Evolutionary conservation across 768 basidiomycete genomes (phyloP), one percentile per base, ranked within the genome.

Genomic region (Mycena albidolilacea): DNA sequence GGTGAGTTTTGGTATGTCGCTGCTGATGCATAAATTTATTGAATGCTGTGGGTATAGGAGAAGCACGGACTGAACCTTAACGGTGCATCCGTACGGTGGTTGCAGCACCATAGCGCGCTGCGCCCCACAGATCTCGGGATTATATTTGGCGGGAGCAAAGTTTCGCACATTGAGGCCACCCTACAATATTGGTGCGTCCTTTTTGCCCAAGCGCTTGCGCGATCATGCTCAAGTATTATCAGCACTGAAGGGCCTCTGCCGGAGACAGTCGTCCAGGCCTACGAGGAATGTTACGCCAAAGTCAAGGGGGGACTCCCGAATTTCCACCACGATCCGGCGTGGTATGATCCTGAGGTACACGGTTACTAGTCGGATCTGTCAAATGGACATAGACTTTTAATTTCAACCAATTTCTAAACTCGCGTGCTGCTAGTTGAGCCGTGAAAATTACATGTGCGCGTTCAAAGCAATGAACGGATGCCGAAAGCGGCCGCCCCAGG

Each of bases 241-340:
- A 69, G 82, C 66, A 86, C 84, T 74, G 86, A 88, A 74, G 89
- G 89, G 0, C 87, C 88, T 0, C 80, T 90, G n/a, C 87, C 88
- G 1, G 82, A 87, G 41, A 85, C 85, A 23, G 84, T 90, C 3
- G 80, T 90, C 9, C 78, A 84, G 52, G 85, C 84, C 15, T 81
- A 88, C 23, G 86, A 90, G 60, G 84, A 87, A 60, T 87, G 88
- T 8, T 87, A 85, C 77, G 73, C 72, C 52, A 81, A 84, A 52
- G 84, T 86, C 12, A 80, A 75, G 55, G 79, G 74, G 6, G 69
- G 77, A 7, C 60, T 71, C 14, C 69, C 75, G 14, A 76, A 70
- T 62, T 73, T 48, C 60, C 23, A 70, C 38, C 57, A 60, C 39
- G 72, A 76, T 52, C 72, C 75, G 1, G 41, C 58, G 10, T 76